Conservation (phyloP, 805 yeast species). For the Kluyveromyces aestuarii region DNA sequence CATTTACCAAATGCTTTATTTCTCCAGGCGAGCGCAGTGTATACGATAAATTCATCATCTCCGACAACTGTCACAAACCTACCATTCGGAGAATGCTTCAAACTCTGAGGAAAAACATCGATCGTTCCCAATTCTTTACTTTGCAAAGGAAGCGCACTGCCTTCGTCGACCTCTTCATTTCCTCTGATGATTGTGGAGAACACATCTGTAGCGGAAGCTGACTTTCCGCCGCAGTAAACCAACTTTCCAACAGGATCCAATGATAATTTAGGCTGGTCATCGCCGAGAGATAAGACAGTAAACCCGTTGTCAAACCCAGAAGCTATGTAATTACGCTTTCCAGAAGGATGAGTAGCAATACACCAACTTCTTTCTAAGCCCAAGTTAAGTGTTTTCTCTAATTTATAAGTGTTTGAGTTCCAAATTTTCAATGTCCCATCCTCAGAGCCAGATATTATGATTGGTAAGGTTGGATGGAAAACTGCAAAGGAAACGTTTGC, state of each 20-base stretch:
- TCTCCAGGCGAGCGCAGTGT: constrained; percentile 97
- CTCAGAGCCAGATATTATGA: constrained; percentile 92
- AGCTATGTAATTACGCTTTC: constrained; percentile 67
- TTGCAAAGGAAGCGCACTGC: constrained; percentile 66
- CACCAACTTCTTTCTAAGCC: constrained; percentile 98
- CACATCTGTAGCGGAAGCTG: constrained; percentile 59
- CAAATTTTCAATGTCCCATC: constrained; percentile 91
- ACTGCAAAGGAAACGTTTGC: constrained; percentile 94
- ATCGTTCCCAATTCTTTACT: constrained; percentile 90
- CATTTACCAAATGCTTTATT: constrained; percentile 89
- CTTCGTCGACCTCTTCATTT: constrained; percentile 61
- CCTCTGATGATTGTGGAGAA: constrained; percentile 75
- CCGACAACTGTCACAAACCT: constrained; percentile 95
- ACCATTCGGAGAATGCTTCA: constrained; percentile 93
- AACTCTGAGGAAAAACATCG: constrained; percentile 82
- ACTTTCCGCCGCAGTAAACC: constrained; percentile 69
- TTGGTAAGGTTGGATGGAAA: constrained; percentile 95
- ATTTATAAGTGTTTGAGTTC: constrained; percentile 89
- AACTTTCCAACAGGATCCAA: constrained; percentile 91
- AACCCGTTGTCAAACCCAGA: constrained; percentile 94
- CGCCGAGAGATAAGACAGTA: constrained; percentile 81
- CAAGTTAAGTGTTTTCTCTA: constrained; percentile 84
- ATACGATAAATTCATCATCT: constrained; percentile 94
- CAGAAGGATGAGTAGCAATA: constrained; percentile 57
- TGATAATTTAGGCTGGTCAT: constrained; percentile 87